Percentiles rank a stretch among this genome's conserved stretches.
Conservation (phyloP, 2,329 filamentous ascomycete genomes). For the Cordyceps militaris region DNA sequence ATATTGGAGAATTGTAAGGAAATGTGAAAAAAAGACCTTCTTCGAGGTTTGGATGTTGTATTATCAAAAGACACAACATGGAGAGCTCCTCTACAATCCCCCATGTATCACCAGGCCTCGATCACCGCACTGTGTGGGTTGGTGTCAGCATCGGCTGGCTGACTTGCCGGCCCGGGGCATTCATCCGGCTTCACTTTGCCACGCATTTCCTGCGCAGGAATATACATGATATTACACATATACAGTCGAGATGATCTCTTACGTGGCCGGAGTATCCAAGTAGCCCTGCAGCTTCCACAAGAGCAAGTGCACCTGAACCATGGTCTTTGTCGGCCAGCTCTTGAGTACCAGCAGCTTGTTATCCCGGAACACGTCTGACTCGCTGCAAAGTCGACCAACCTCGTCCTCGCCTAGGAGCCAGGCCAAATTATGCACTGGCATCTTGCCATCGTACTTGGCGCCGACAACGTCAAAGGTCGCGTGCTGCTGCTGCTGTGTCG, state of each 20-base stretch:
- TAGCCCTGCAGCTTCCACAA: constrained; percentile 56
- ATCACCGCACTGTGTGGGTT: background rate
- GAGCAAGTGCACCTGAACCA: constrained; percentile 38
- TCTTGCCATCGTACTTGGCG: constrained; percentile 26
- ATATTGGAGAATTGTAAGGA: too few relatives aligned
- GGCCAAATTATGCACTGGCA: constrained; percentile 47
- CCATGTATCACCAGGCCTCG: background rate
- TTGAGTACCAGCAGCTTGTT: constrained; percentile 37
- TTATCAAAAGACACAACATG: background rate
- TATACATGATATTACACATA: background rate
- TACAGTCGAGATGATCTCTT: background rate
- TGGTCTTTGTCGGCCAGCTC: constrained; percentile 30
- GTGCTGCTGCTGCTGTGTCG: constrained; percentile 33
- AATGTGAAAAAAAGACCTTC: background rate
- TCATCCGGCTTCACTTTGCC: too few relatives aligned
- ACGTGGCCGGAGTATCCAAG: constrained; percentile 19
- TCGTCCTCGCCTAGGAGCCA: constrained; percentile 44
- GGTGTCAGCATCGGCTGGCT: background rate
- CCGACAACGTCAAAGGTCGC: constrained; percentile 37
- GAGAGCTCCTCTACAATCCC: background rate
- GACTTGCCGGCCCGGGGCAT: too few relatives aligned
- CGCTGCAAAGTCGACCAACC: constrained; percentile 30
- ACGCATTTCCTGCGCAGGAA: background rate
- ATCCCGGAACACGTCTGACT: constrained; percentile 28
- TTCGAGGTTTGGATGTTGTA: background rate